Conservation (phyloP, 495 filamentous ascomycete genomes). For the Neurospora sp. region DNA sequence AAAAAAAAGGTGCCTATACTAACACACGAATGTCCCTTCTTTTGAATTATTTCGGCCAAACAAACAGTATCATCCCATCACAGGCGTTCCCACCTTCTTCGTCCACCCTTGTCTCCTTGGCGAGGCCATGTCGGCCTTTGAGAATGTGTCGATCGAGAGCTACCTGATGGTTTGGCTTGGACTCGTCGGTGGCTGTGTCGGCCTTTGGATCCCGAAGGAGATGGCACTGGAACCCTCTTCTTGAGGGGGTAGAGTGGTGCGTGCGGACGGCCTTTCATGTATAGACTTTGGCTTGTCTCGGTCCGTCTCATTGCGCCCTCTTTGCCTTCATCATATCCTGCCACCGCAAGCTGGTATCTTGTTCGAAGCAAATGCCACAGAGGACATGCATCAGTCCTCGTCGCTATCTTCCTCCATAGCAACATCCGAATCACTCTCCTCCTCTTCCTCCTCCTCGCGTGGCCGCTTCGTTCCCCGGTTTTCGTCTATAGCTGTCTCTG, state of each 20-base stretch:
- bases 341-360: not conserved
- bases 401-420: constrained; percentile 65
- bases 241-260: not conserved
- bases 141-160: constrained; percentile 41
- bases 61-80: constrained; percentile 65
- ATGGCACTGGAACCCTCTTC: constrained; percentile 29
- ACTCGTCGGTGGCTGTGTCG: constrained; percentile 61
- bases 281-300: too few species aligned
- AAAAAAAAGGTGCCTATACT: constrained; percentile 29
- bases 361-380: not conserved
- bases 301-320: not conserved
- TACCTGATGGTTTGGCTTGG: constrained; percentile 80
- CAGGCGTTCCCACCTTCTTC: constrained; percentile 64
- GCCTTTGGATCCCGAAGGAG: constrained; percentile 56
- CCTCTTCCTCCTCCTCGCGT: constrained; percentile 50
- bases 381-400: constrained; percentile 33
- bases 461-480: constrained; percentile 52
- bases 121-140: constrained; percentile 55
- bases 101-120: constrained; percentile 81
- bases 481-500: constrained; percentile 32
- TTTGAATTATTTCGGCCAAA: constrained; percentile 16
- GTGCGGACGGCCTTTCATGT: too few species aligned
- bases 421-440: constrained; percentile 52
- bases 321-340: not conserved
- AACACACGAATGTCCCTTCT: constrained; percentile 15